These are phyloP conservation scores for Solanum virginianum DNA, from an alignment of 257 asterid genomes.

Conservation along the genomic window DNA sequence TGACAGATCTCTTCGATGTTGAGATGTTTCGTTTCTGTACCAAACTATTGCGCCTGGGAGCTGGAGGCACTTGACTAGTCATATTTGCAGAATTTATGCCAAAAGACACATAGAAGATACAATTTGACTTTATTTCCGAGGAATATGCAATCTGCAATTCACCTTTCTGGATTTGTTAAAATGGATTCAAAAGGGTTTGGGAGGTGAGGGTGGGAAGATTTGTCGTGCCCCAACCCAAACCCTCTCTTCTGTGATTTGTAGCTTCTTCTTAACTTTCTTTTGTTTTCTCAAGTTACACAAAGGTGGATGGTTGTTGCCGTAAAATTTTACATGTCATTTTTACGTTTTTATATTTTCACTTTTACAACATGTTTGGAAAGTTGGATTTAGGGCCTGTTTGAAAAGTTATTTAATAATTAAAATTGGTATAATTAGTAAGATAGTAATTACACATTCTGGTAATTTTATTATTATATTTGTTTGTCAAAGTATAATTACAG, in stretches of 20 bases:
- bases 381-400: too few species aligned
- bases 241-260: not conserved
- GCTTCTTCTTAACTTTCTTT: too few species aligned
- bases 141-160: not conserved
- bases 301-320: too few species aligned
- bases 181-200: not conserved
- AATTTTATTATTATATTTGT: too few species aligned
- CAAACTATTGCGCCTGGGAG: slow-evolving; percentile 5
- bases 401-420: rapidly evolving
- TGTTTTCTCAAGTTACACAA: too few species aligned
- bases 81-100: not conserved
- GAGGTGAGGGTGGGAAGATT: not conserved
- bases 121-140: not conserved
- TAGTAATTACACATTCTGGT: too few species aligned
- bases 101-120: not conserved
- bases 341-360: too few species aligned
- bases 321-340: too few species aligned
- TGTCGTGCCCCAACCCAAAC: not conserved
- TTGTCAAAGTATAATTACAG: too few species aligned
- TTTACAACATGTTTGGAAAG: too few species aligned
- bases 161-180: not conserved
- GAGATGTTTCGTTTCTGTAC: slow-evolving; percentile 2
- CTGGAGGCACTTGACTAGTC: slow-evolving; percentile 6
- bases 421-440: too few species aligned
- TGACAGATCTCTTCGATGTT: not conserved